Conservation (phyloP, 1,284 basidiomycete species). For the Trametes polyzona region DNA sequence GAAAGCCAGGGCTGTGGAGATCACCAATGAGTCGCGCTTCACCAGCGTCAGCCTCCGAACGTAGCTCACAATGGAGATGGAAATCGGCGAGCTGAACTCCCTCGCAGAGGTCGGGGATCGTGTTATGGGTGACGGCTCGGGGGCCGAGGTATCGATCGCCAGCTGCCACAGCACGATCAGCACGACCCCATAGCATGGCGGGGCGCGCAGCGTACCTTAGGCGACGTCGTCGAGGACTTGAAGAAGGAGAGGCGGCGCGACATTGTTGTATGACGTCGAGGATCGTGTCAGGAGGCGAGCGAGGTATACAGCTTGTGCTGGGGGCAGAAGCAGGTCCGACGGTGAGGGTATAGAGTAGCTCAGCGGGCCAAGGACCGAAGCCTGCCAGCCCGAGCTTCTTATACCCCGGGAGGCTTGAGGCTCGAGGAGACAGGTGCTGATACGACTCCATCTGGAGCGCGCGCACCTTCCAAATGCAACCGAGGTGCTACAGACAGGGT, state of each 20-base stretch:
- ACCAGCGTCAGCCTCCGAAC: background rate
- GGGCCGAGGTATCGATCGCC: constrained; percentile 10
- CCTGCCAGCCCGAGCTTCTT: constrained; percentile 3
- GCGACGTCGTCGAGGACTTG: constrained; percentile 20
- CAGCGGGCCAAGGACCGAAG: background rate
- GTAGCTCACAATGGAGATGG: constrained; percentile 12
- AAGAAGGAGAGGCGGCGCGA: constrained; percentile 19
- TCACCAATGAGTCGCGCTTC: background rate
- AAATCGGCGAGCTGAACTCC: constrained; percentile 11
- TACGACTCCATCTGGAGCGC: constrained; percentile 12
- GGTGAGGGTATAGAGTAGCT: constrained; percentile 5
- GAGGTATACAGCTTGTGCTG: background rate
- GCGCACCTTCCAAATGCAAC: constrained; percentile 6
- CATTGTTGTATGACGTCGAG: constrained; percentile 3
- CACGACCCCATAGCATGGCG: background rate
- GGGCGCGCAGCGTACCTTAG: constrained; percentile 8
- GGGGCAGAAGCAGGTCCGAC: background rate
- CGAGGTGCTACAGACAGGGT: constrained; percentile 8
- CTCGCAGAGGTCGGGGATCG: background rate
- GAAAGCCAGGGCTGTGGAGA: constrained; percentile 11
- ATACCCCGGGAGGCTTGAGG: constrained; percentile 5
- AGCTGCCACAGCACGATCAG: constrained; percentile 4
- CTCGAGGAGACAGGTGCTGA: constrained; percentile 2
- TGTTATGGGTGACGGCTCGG: constrained; percentile 12
- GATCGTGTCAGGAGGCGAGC: background rate